These are phyloP conservation scores for Beta macrorhiza DNA, from an alignment of 179 eudicot genomes.

Conservation along the genomic window DNA sequence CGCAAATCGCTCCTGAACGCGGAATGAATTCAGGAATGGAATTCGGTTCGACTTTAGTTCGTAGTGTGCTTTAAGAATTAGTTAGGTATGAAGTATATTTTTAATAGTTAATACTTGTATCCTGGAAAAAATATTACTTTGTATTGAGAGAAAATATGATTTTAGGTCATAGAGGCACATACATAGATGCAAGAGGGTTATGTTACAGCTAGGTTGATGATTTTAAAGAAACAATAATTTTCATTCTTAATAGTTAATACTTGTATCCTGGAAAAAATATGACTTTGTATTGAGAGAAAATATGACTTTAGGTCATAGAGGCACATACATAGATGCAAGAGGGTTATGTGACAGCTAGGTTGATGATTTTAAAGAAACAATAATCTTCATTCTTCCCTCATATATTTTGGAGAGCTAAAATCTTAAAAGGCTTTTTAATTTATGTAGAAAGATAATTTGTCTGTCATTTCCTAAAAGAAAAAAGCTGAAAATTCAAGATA, in stretches of 20 bases:
- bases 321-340: background rate
- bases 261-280: too few species aligned
- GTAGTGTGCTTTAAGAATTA: too few species aligned
- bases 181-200: background rate
- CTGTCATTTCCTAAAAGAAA: background rate
- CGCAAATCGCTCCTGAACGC: too few species aligned
- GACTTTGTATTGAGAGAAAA: too few species aligned
- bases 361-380: background rate
- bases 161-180: background rate
- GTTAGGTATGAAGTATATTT: too few species aligned
- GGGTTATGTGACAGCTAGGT: background rate
- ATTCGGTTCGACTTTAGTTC: too few species aligned
- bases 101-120: too few species aligned
- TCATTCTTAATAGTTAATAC: too few species aligned
- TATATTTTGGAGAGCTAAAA: background rate
- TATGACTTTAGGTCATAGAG: too few species aligned
- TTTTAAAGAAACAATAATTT: background rate
- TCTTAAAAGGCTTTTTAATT: background rate
- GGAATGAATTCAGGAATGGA: too few species aligned
- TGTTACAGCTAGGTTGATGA: background rate
- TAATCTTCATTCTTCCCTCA: background rate
- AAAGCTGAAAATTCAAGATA: background rate
- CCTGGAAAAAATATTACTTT: too few species aligned
- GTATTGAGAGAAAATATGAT: too few species aligned
- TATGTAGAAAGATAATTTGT: background rate